These are phyloP conservation scores for Hygrophila difformis DNA, from an alignment of 257 asterid species.

Conservation along the genomic window DNA sequence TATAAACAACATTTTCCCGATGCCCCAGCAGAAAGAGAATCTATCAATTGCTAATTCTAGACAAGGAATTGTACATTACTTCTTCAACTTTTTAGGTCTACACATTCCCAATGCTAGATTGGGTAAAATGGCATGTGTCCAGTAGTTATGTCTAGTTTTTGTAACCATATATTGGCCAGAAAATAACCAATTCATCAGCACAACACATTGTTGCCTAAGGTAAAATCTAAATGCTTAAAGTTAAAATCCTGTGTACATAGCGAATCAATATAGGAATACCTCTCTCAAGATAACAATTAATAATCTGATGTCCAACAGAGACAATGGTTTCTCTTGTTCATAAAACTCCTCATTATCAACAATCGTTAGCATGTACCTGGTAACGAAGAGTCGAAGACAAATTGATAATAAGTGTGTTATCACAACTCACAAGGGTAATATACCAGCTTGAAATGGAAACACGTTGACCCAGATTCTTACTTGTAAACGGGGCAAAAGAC, in stretches of 20 bases:
- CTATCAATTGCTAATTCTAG: too few relatives aligned
- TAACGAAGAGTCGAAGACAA: conserved; percentile 18
- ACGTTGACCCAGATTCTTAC: conserved; percentile 37
- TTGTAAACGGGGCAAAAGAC: conserved; percentile 95
- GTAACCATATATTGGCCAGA: conserved; percentile 9
- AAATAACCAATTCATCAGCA: conserved; percentile 7
- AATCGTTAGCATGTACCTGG: conserved; percentile 88
- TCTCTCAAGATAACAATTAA: conserved; percentile 82
- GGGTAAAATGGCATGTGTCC: conserved; percentile 1
- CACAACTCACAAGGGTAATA: conserved; percentile 9
- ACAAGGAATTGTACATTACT: conserved; percentile 8
- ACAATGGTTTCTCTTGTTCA: conserved; percentile 87
- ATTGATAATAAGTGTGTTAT: conserved; percentile 16
- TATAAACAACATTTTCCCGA: too few relatives aligned
- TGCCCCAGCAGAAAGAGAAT: too few relatives aligned
- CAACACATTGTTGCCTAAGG: conserved; percentile 1
- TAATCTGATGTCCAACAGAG: conserved; percentile 65
- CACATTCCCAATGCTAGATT: conserved; percentile 1
- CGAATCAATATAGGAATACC: conserved; percentile 32
- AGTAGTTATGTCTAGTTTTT: neutral
- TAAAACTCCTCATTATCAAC: conserved; percentile 97
- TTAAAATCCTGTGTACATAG: conserved; percentile 1
- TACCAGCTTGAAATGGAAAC: conserved; percentile 4
- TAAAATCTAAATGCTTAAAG: too few relatives aligned
- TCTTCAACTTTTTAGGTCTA: conserved; percentile 8